Evolutionary conservation across 345 rosid genomes (phyloP), one percentile per base, ranked within the genome.

Genomic region (Ceriops decandra): DNA sequence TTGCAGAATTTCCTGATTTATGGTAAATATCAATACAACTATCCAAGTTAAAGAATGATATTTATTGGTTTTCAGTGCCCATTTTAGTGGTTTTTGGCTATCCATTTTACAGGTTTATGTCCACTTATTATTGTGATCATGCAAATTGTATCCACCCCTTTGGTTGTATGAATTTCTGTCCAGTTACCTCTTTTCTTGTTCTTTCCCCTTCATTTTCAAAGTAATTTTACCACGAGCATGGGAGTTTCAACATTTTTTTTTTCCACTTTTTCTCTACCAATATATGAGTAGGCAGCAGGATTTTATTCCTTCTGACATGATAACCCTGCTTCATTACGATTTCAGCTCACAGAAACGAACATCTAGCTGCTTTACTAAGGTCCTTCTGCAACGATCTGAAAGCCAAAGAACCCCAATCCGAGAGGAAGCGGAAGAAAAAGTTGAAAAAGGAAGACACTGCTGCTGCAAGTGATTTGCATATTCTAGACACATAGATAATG

Each of bases 291-390:
- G 15, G 5, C 49, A 42, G 49, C 49, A 42, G 49, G 49, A 42
- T 42, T 38, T 42, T 42, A 42, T 42, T 42, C 49, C 49, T 42
- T 42, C 49, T 42, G 21, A 7, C 21, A 2, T 7, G 27, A 26
- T 26, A 11, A n/a, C 27, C 28, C 15, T 21, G 8, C 57, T 51
- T 30, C 49, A 21, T 47, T 71, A 51, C 62, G 68, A 56, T 72
- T 82, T 67, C 88, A 93, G 97, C 95, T n/a, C 99, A 85, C 66
- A 85, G 95, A 76, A 95, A 95, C 59, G 90, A 89, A 70, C 85
- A 80, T 64, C 75, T 89, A 62, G 75, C 91, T 47, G 49, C 80
- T 8, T 74, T 81, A 2, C 71, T 93, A 71, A 84, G 95, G 86
- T 85, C 87, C 70, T 73, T 87, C 65, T 72, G 82, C 76, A 77